Evolutionary conservation across 805 yeast genomes (phyloP), one percentile per base, ranked within the genome.

Genomic region (Monosporozyma aquatica): DNA sequence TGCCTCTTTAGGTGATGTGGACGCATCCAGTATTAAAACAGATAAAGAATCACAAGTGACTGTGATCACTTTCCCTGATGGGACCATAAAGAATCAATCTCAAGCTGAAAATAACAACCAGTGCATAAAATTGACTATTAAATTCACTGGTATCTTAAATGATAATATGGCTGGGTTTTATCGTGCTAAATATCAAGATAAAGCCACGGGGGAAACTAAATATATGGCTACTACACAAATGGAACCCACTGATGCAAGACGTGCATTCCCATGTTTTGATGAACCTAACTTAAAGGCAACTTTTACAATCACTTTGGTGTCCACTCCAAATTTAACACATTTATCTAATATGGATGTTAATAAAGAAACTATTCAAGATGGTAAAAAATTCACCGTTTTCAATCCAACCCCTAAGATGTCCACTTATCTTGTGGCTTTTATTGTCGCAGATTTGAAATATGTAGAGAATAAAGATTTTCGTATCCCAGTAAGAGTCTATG

Each of bases 181-280:
- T 68, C 72, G 84, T 54, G 80, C 87, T 15, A 66, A 76, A 33
- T 82, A 82, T 61, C 61, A 61, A 49, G 72, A 69, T 43, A 70
- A 70, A 48, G 70, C 71, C 46, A 71, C 80, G 48, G 83, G 86
- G 18, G 69, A 70, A 45, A 78, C 77, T 30, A 80, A 78, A 55
- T 80, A 80, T 60, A 70, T 83, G 72, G 85, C 87, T 35, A 80
- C 89, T 37, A 82, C 94, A 36, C 95, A 84, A 64, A 80, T 84
- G 76, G 94, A 84, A 66, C 80, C 94, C 20, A 81, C 90, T 17
- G 92, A 84, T 58, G 85, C 90, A 52, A 77, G 95, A 54, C 74
- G 87, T 54, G 92, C 92, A 8, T 84, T 84, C 71, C 95, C 95
- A 26, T 82, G 83, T 57, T 82, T 80, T 54, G 95, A 84, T 62